phyloP scores from a whole-genome alignment of 2,329 filamentous ascomycete species.

The Rhexocercosporidium sp. region DNA sequence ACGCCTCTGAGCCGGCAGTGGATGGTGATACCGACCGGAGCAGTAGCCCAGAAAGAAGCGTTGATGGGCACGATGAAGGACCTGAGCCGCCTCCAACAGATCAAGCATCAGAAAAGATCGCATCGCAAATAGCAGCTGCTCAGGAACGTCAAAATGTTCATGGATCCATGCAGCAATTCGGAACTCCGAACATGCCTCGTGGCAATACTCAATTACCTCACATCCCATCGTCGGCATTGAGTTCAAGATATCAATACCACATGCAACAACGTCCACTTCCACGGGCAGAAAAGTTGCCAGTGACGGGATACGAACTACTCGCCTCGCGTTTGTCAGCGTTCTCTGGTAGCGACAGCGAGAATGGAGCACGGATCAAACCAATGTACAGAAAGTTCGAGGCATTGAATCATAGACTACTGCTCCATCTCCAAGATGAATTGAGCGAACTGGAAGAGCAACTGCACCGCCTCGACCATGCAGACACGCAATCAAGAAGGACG shows the following conservation, averaged over 20 bases:
- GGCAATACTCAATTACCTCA: constrained; percentile 43
- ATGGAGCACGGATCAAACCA: constrained; percentile 49
- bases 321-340: constrained; percentile 56
- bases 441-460: constrained; percentile 81
- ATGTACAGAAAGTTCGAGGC: constrained; percentile 84
- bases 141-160: constrained; percentile 39
- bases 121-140: constrained; percentile 40
- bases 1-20: constrained; percentile 42
- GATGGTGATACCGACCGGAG: constrained; percentile 52
- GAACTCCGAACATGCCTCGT: constrained; percentile 48
- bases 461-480: constrained; percentile 65
- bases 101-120: constrained; percentile 38
- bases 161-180: constrained; percentile 34
- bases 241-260: constrained; percentile 43
- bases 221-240: constrained; percentile 45
- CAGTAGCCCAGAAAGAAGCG: constrained; percentile 50
- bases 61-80: constrained; percentile 39
- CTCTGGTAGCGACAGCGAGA: constrained; percentile 30
- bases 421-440: constrained; percentile 87
- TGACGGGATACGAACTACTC: constrained; percentile 67
- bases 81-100: constrained; percentile 24
- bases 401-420: constrained; percentile 79
- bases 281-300: constrained; percentile 49
- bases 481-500: constrained; percentile 50
- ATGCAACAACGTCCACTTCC: constrained; percentile 35